Base-by-base conservation (phyloP, 306 rosid species). In the Rubus parviflorus region DNA sequence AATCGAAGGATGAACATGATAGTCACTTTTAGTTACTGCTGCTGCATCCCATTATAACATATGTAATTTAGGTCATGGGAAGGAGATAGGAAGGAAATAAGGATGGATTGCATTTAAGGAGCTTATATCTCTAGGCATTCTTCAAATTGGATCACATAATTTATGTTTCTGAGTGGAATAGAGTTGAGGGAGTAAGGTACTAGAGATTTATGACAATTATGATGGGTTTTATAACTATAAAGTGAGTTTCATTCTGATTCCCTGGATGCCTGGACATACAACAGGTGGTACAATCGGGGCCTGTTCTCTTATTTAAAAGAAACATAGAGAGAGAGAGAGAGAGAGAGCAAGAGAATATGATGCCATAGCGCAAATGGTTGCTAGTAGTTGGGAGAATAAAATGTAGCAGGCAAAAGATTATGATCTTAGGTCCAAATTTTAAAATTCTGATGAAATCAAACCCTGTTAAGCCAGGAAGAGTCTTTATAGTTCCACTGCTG, bases 81-180 rank as follows among this genome's bases (percentile, higher is more conserved):
- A 53, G 45, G 52, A 45, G 56, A 35, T 22, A 75, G 53, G 46
- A 79, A n/a, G 45, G n/a, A 74, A 20, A 35, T 25, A 25, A 73
- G 74, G 75, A 10, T 63, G 20, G 10, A 30, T 22, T 73, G 22
- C 7, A 57, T 25, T 22, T 15, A 41, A 41, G 38, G 46, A 7
- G 56, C 51, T 38, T 10, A 23, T 51, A 7, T 63, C 4, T 48
- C 35, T n/a, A 53, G 66, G 52, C 38, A 17, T 41, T 57, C 46
- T 17, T 60, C 54, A 38, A 12, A 10, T 53, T 51, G 54, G 56
- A 67, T 7, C 2, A 43, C 67, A 22, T 4, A 66, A 66, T 13
- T 30, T 46, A 30, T 46, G 19, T 60, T 63, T 48, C 0, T 0
- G 11, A 62, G 11, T 37, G 2, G 20, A 35, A 37, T 63, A 38